Evolutionary conservation across 2,329 filamentous ascomycete genomes (phyloP).

Genomic region (Pleoardoris graminearum): DNA sequence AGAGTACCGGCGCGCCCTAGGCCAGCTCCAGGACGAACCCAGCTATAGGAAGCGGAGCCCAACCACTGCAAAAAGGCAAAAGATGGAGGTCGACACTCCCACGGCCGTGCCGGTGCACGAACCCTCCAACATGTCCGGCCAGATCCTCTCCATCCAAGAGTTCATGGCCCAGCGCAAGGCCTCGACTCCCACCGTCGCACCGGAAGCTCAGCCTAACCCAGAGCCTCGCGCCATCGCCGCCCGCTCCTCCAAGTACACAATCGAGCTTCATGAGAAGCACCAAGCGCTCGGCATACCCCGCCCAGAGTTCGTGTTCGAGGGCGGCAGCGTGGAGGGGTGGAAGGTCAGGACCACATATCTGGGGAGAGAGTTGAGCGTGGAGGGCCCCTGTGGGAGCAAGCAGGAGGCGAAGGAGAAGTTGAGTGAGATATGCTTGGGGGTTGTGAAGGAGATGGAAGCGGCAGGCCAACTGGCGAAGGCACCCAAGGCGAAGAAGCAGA

Average conservation of each 20-base stretch:
- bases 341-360: slow-evolving; percentile 28
- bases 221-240: slow-evolving; percentile 27
- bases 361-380: slow-evolving; percentile 14
- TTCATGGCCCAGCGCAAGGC: slow-evolving; percentile 6
- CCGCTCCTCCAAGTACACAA: slow-evolving; percentile 22
- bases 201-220: background rate
- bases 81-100: slow-evolving; percentile 2
- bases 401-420: slow-evolving; percentile 49
- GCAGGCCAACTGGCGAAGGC: slow-evolving; percentile 29
- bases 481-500: slow-evolving; percentile 11
- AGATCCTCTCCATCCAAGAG: slow-evolving; percentile 12
- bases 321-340: slow-evolving; percentile 22
- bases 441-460: slow-evolving; percentile 27
- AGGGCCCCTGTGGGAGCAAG: slow-evolving; percentile 43
- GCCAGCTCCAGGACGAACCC: background rate
- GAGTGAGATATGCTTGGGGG: slow-evolving; percentile 35
- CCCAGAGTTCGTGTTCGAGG: slow-evolving; percentile 26
- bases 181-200: background rate
- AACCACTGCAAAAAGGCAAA: background rate
- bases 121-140: slow-evolving; percentile 2
- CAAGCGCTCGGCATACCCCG: slow-evolving; percentile 28
- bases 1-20: too few relatives aligned
- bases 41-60: background rate
- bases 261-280: slow-evolving; percentile 29
- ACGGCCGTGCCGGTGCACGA: background rate